Evolutionary conservation across 2,329 filamentous ascomycete genomes (phyloP).

Genomic region (Ophiostoma sp.): DNA sequence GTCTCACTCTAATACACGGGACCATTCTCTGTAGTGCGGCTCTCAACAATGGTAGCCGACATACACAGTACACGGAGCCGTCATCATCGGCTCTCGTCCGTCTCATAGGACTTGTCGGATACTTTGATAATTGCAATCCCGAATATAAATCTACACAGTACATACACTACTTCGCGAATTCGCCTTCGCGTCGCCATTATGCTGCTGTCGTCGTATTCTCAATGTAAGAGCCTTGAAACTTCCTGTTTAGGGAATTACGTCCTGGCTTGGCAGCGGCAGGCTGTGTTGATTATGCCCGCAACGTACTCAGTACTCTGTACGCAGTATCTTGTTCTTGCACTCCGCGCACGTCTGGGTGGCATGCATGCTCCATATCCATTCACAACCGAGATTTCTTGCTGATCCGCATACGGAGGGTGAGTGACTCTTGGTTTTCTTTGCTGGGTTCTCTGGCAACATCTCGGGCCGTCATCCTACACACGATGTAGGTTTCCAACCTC

Average conservation of each 20-base stretch:
- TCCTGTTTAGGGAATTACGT: constrained; percentile 9
- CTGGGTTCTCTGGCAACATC: neutral
- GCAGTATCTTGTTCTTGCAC: neutral
- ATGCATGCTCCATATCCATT: constrained; percentile 1
- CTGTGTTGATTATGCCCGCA: neutral
- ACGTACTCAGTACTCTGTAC: neutral
- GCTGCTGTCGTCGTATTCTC: neutral
- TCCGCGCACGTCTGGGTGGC: neutral
- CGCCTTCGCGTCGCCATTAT: constrained; percentile 1
- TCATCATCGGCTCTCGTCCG: neutral
- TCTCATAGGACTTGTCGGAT: neutral
- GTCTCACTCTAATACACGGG: neutral
- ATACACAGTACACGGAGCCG: neutral
- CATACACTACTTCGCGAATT: neutral
- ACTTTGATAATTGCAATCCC: neutral
- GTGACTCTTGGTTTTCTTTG: neutral
- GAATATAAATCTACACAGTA: neutral
- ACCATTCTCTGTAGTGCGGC: neutral
- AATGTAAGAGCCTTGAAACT: neutral
- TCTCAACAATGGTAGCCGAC: neutral
- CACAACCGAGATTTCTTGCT: neutral
- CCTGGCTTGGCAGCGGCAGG: neutral
- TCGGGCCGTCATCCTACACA: neutral
- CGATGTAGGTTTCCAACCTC: neutral
- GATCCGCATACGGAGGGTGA: constrained; percentile 8